Base-by-base conservation (phyloP, 1,284 basidiomycete species). In the Leccinum griseonigrum region DNA sequence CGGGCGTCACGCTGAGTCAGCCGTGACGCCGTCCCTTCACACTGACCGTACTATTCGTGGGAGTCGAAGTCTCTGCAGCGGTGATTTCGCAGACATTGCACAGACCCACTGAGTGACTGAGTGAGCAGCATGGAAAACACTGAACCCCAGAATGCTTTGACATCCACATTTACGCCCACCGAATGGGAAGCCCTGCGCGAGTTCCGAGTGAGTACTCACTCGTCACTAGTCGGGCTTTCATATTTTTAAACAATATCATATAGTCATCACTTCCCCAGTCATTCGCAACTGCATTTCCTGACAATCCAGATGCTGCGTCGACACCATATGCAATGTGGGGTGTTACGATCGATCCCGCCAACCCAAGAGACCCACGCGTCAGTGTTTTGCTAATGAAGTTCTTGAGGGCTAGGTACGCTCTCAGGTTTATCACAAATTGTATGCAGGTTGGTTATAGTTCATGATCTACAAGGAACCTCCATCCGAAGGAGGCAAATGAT, bases 381-480 rank as follows among this genome's bases (percentile, higher is more conserved):
- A 91, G 87, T 67, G 88, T 92, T 22, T 69, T 92, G 7, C 78
- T 92, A 51, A 84, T 90, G 83, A 92, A 92, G 72, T 92, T 92
- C 77, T 76, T 91, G 38, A 81, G 88, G 62, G 91, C 91, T 10
- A 84, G 88, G 77, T 29, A 52, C 11, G 26, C 22, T 22, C 38
- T 13, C 9, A 31, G n/a, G 16, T 18, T 54, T 22, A 22, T 29
- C 46, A 11, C 9, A 18, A 52, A 16, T 3, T 29, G 10, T 29
- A 18, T 46, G 43, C 18, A 46, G 22, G 1, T 46, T 60, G 2
- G 14, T 29, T 50, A 34, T 11, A 7, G 1, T 5, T 0, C 22
- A 31, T 28, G 34, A 50, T 32, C 52, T 9, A 5, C 57, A 11
- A 90, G 88, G 66, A 82, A 87, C 62, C 73, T 90, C 61, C 82